Percentiles rank a stretch among this genome's conserved stretches.
phyloP scores from a whole-genome alignment of 192 early-diverging fungal genomes.

The Linnemannia zychae region DNA sequence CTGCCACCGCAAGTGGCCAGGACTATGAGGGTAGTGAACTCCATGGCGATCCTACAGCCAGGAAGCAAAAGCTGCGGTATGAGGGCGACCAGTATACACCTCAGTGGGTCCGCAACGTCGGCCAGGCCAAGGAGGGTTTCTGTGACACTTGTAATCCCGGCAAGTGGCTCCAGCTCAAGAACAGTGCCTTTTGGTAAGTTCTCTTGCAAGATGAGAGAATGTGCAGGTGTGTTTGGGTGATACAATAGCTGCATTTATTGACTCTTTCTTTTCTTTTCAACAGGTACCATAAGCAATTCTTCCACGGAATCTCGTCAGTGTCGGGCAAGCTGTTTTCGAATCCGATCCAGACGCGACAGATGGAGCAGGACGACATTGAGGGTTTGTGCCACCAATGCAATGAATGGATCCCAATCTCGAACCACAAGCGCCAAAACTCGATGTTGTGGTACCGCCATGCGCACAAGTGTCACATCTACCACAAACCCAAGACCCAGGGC shows the following conservation, averaged over 20 bases:
- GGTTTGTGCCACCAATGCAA: slow-evolving; percentile 88
- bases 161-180: slow-evolving; percentile 91
- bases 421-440: slow-evolving; percentile 80
- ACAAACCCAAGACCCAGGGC: slow-evolving; percentile 74
- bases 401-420: slow-evolving; percentile 85
- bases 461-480: slow-evolving; percentile 87
- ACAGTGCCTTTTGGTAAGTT: slow-evolving; percentile 85
- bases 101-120: slow-evolving; percentile 83
- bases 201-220: background rate
- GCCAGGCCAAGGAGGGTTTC: slow-evolving; percentile 84
- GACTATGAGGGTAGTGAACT: slow-evolving; percentile 61
- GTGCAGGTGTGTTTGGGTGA: background rate
- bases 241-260: background rate
- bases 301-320: slow-evolving; percentile 88
- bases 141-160: slow-evolving; percentile 87
- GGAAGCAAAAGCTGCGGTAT: slow-evolving; percentile 81
- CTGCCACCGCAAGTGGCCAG: background rate
- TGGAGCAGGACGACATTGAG: slow-evolving; percentile 78
- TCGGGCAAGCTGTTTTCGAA: slow-evolving; percentile 81
- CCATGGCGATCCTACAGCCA: slow-evolving; percentile 68
- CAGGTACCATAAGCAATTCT: slow-evolving; percentile 91
- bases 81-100: slow-evolving; percentile 85
- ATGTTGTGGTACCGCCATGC: slow-evolving; percentile 91
- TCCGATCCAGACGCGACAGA: slow-evolving; percentile 79
- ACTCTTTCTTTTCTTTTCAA: background rate